Conservation (phyloP, 495 filamentous ascomycete species). For the Thozetella sp. region DNA sequence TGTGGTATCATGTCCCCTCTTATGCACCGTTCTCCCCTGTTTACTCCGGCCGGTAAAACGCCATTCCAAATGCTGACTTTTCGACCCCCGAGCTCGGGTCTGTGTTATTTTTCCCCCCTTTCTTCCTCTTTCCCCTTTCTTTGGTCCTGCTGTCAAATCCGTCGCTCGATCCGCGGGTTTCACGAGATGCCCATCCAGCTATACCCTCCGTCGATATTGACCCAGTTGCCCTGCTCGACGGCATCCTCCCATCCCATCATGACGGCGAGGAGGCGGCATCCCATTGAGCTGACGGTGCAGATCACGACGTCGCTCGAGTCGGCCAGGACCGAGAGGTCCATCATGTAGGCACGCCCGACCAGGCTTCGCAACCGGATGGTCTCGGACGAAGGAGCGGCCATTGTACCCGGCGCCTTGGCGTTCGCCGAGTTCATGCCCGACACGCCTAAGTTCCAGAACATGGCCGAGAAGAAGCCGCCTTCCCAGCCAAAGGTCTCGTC, state of each 20-base stretch:
- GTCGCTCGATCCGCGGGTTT: not conserved
- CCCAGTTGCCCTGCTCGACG: constrained; percentile 58
- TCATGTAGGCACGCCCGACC: constrained; percentile 70
- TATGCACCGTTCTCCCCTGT: not conserved
- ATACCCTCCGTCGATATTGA: constrained; percentile 72
- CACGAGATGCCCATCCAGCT: constrained; percentile 53
- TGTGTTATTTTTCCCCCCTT: not conserved
- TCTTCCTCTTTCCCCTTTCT: not conserved
- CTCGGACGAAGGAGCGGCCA: constrained; percentile 41
- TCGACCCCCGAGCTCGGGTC: not conserved
- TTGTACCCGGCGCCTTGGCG: constrained; percentile 10
- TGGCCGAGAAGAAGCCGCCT: constrained; percentile 69
- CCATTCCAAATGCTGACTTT: constrained; percentile 8
- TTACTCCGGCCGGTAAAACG: constrained; percentile 1
- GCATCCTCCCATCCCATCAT: constrained; percentile 79
- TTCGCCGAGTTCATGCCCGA: constrained; percentile 28
- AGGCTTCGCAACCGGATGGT: constrained; percentile 60
- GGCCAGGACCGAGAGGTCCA: constrained; percentile 71
- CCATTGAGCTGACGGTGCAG: constrained; percentile 66
- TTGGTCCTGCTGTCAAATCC: not conserved
- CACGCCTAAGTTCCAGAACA: constrained; percentile 68
- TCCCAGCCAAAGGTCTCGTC: constrained; percentile 75
- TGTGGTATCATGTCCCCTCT: constrained; percentile 13
- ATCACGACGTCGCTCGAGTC: constrained; percentile 61
- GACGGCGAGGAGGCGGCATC: constrained; percentile 70